Evolutionary conservation across 2,329 filamentous ascomycete genomes (phyloP), one percentile per base, ranked within the genome.

Genomic region (Pseudopyrenochaeta lycopersici): DNA sequence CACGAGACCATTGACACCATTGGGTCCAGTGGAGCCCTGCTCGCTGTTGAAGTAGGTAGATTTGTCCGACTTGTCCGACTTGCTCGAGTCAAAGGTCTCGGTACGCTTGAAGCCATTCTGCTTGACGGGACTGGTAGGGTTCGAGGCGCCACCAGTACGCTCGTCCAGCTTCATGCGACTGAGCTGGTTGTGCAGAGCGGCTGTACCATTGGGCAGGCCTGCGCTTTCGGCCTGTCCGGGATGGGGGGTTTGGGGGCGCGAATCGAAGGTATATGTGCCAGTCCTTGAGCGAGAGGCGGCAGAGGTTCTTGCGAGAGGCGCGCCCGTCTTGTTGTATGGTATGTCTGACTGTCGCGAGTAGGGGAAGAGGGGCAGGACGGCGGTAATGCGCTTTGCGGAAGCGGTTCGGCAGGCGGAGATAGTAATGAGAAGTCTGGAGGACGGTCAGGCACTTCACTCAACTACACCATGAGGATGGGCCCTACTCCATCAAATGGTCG

Each of bases 381-480:
- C 95, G 36, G 94, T 98, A 69, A 99, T 92, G 68, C 92, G 86
- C 76, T 90, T 92, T 27, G 95, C 95, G 35, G 93, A 97, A 66
- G 92, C 92, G 11, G 90, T 89, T 80, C 97, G 96, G 86, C 95
- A 98, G 57, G 95, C 95, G n/a, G 92, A 96, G 68, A 98, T 94
- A 80, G 95, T 97, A 80, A 98, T 97, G 76, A 96, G 90, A 44
- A 98, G 88, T 63, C 69, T 72, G 49, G 53, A 50, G 49, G 54
- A 60, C 49, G 53, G 63, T 72, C 61, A 72, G 69, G 65, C 47
- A 62, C 48, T 61, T 50, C 54, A 58, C 54, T 63, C 51, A 63
- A 58, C 55, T 56, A 57, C 56, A 60, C 53, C 60, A 58, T 55
- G 61, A 61, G 58, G 58, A 67, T 60, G 55, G 62, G 65, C 69